phyloP scores from a whole-genome alignment of 2,329 filamentous ascomycete genomes.

The Cladorrhinum sp. region DNA sequence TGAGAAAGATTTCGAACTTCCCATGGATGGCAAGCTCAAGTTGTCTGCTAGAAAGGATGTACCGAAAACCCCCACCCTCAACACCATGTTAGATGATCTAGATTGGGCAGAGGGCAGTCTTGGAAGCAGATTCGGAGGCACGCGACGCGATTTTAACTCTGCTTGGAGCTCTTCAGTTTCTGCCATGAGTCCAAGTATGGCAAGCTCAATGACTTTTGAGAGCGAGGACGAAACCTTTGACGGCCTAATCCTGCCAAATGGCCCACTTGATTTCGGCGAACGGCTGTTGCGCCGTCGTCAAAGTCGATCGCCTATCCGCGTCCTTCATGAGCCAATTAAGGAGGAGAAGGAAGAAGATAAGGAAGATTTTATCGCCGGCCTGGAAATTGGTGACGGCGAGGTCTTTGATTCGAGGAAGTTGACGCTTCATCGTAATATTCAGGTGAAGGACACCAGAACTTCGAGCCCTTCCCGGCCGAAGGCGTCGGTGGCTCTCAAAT shows the following conservation, averaged over 20 bases:
- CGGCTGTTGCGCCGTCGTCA: constrained; percentile 70
- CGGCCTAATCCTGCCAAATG: constrained; percentile 80
- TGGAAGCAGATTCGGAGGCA: constrained; percentile 86
- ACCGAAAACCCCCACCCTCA: constrained; percentile 59
- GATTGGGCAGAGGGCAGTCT: constrained; percentile 94
- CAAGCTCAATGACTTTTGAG: constrained; percentile 85
- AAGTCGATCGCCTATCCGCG: constrained; percentile 54
- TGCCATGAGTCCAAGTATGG: constrained; percentile 85
- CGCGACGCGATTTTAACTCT: constrained; percentile 73
- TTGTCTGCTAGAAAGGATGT: constrained; percentile 61
- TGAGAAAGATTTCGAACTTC: constrained; percentile 70
- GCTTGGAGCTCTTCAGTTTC: constrained; percentile 84
- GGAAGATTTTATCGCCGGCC: constrained; percentile 80
- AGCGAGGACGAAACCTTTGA: constrained; percentile 92
- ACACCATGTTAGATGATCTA: constrained; percentile 66
- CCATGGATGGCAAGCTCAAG: constrained; percentile 62
- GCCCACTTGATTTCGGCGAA: constrained; percentile 78
- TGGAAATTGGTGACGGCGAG: constrained; percentile 83
- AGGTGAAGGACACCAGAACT: constrained; percentile 70
- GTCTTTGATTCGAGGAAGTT: constrained; percentile 77
- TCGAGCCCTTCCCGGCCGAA: constrained; percentile 69
- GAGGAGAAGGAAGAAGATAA: constrained; percentile 39
- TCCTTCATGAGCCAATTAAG: constrained; percentile 36
- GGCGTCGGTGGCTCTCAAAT: constrained; percentile 81
- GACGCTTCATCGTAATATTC: constrained; percentile 86